A percentile compares a stretch with the other conserved stretches of the same genome.
phyloP scores from a whole-genome alignment of 2,329 filamentous ascomycete genomes.

The Sarocladiaceae sp. region DNA sequence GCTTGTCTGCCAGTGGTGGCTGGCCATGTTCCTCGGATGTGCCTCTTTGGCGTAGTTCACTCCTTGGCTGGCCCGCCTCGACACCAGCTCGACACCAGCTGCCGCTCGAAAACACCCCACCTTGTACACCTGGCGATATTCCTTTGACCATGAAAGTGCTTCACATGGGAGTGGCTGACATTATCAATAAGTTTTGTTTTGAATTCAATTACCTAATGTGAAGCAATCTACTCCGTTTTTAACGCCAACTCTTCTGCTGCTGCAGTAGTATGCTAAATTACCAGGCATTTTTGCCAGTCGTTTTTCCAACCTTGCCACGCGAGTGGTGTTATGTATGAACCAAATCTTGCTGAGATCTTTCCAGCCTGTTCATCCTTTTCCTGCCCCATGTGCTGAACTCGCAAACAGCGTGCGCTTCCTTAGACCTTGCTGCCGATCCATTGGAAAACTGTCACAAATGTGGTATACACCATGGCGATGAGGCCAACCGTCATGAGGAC shows the following conservation, averaged over 20 bases:
- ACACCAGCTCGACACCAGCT: background rate
- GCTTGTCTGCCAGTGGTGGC: background rate
- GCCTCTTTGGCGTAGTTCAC: constrained; percentile 4
- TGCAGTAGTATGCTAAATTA: constrained; percentile 4
- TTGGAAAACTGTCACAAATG: constrained; percentile 49
- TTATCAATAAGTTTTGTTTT: too few relatives aligned
- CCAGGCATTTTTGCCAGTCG: background rate
- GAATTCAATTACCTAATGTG: too few relatives aligned
- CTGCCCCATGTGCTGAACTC: too few relatives aligned
- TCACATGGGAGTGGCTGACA: too few relatives aligned
- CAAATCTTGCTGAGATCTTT: too few relatives aligned
- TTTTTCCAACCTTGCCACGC: background rate
- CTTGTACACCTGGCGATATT: too few relatives aligned
- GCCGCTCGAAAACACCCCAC: background rate
- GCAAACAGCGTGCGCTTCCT: too few relatives aligned
- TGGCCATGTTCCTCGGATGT: background rate
- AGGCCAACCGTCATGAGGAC: constrained; percentile 59
- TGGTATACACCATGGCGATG: constrained; percentile 69
- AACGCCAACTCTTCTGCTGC: constrained; percentile 1
- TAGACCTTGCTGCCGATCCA: constrained; percentile 24
- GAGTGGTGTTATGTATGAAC: background rate
- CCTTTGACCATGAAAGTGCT: too few relatives aligned
- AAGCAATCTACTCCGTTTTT: background rate
- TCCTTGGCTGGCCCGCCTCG: background rate
- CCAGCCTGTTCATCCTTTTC: too few relatives aligned